Percentiles rank a stretch among this genome's conserved stretches.
These are phyloP conservation scores for Parietaria judaica DNA, from an alignment of 306 rosid species.

Conservation along the genomic window DNA sequence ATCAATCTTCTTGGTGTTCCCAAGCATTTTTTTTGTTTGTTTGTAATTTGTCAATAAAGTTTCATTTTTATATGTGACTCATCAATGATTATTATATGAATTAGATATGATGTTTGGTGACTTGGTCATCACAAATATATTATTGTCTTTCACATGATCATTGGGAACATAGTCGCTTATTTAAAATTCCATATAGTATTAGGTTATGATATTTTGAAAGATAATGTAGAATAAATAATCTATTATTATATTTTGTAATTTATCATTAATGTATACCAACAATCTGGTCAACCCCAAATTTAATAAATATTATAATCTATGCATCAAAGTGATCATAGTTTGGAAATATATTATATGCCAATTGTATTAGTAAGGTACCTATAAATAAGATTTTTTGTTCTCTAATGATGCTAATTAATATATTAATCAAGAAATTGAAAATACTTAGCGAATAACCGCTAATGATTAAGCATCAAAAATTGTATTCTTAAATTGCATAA, in stretches of 20 bases:
- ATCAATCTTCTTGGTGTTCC: not conserved
- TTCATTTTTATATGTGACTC: not conserved
- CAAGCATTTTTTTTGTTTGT: not conserved
- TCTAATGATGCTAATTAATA: no score
- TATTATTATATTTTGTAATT: not conserved
- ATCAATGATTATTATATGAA: constrained; percentile 8
- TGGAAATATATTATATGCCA: not conserved
- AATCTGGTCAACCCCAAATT: constrained; percentile 16
- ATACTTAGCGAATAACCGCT: no score
- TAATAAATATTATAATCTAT: not conserved
- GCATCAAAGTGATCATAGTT: not conserved
- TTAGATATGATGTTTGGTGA: not conserved
- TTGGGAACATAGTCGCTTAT: not conserved
- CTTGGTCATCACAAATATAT: not conserved
- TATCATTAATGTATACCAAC: constrained; percentile 6
- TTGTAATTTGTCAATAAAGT: not conserved
- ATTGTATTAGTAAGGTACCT: not conserved
- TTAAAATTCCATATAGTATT: not conserved
- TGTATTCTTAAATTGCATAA: no score
- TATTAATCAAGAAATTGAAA: no score
- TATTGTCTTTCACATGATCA: constrained; percentile 12
- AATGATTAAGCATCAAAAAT: no score
- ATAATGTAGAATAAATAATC: not conserved
- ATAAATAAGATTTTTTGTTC: not conserved
- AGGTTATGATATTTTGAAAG: no score